Evolutionary conservation across 805 yeast genomes (phyloP).

Genomic region (Candida piceae): DNA sequence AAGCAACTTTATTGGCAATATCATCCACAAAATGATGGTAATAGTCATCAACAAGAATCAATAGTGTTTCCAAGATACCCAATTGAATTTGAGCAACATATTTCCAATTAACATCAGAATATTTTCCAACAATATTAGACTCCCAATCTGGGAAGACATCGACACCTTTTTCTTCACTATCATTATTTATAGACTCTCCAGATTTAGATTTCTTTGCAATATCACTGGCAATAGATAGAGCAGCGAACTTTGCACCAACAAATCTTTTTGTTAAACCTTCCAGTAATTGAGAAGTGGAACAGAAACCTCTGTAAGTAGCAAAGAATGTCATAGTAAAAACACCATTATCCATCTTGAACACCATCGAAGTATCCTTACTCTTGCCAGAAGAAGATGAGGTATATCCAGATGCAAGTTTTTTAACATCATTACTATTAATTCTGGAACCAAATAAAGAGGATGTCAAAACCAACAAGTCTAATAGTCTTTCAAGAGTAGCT

Average conservation of each 20-base stretch:
- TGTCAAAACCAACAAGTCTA: constrained; percentile 75
- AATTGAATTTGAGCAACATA: constrained; percentile 73
- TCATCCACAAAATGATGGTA: constrained; percentile 74
- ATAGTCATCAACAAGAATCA: constrained; percentile 65
- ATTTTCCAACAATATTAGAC: constrained; percentile 31
- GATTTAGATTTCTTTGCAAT: constrained; percentile 2
- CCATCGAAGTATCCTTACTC: constrained; percentile 11
- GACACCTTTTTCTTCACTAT: background rate
- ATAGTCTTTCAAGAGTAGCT: constrained; percentile 68
- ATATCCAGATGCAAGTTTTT: constrained; percentile 29
- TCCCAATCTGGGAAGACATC: constrained; percentile 53
- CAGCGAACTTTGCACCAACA: constrained; percentile 57
- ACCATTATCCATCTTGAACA: constrained; percentile 56
- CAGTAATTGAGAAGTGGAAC: constrained; percentile 49
- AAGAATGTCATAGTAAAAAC: constrained; percentile 63
- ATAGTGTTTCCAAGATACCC: constrained; percentile 73
- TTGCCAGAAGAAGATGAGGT: no score
- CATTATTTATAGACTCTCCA: background rate
- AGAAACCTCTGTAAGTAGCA: constrained; percentile 63
- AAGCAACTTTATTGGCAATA: constrained; percentile 48
- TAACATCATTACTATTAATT: constrained; percentile 40
- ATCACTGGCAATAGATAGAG: constrained; percentile 41
- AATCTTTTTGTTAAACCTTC: constrained; percentile 52
- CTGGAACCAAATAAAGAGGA: constrained; percentile 49
- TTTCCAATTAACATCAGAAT: constrained; percentile 50